phyloP scores from a whole-genome alignment of 352 stramenopile species.

The Globisporangium nunn region DNA sequence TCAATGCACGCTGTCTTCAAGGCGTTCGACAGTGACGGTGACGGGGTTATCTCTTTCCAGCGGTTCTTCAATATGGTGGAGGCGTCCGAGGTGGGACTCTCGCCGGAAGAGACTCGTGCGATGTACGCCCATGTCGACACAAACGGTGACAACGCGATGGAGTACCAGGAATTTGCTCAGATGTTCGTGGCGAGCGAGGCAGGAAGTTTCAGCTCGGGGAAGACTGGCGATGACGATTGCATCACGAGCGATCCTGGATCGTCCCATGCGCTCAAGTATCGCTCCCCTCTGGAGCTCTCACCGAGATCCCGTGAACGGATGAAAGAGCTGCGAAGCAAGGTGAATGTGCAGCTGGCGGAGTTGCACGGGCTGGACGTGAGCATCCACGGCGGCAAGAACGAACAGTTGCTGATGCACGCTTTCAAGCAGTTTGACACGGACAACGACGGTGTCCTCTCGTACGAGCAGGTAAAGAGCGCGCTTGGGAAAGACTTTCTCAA shows the following conservation, averaged over 20 bases:
- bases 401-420: slow-evolving; percentile 60
- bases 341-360: slow-evolving; percentile 46
- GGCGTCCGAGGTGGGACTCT: slow-evolving; percentile 47
- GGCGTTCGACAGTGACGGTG: slow-evolving; percentile 58
- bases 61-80: slow-evolving; percentile 71
- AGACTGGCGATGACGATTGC: background rate
- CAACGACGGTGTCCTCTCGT: slow-evolving; percentile 68
- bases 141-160: slow-evolving; percentile 70
- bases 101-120: slow-evolving; percentile 25
- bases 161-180: slow-evolving; percentile 63
- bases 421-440: slow-evolving; percentile 77
- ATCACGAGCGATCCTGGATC: slow-evolving; percentile 38
- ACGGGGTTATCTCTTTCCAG: slow-evolving; percentile 68
- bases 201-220: background rate
- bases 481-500: slow-evolving; percentile 56
- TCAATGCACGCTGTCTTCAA: slow-evolving; percentile 73
- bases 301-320: slow-evolving; percentile 52
- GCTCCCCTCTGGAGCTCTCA: slow-evolving; percentile 52
- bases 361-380: slow-evolving; percentile 48
- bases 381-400: slow-evolving; percentile 56
- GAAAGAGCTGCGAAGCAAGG: slow-evolving; percentile 52
- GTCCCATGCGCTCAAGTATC: slow-evolving; percentile 58
- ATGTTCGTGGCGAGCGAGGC: slow-evolving; percentile 46
- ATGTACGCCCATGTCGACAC: slow-evolving; percentile 54
- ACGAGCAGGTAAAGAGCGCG: slow-evolving; percentile 55